Evolutionary conservation across 495 filamentous ascomycete species (phyloP).

Genomic region (Penicillium simplicissimum): DNA sequence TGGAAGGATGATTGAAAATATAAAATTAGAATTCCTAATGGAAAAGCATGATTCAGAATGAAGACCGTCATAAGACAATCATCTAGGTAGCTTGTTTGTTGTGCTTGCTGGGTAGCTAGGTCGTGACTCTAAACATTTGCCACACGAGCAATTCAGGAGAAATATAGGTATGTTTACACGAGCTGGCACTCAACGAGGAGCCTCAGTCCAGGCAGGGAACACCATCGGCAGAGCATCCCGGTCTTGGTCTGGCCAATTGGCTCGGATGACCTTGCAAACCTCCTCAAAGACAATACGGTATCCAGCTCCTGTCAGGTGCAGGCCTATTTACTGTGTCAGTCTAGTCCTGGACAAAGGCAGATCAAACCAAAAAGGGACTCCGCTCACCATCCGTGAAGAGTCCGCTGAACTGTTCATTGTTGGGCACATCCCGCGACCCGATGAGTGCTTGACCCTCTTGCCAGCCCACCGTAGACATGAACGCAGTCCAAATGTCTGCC

Average conservation of each 20-base stretch:
- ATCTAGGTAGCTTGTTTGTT: background rate
- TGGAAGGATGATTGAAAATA: too few species aligned
- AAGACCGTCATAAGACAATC: background rate
- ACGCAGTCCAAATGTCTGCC: conserved; percentile 71
- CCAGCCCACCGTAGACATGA: conserved; percentile 69
- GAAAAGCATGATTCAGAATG: too few species aligned
- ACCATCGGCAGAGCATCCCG: conserved; percentile 54
- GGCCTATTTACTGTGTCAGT: conserved; percentile 41
- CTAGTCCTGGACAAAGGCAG: background rate
- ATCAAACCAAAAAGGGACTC: too few species aligned
- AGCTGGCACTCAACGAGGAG: conserved; percentile 38
- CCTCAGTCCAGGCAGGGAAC: conserved; percentile 54
- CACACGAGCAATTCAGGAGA: background rate
- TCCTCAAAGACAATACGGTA: conserved; percentile 61
- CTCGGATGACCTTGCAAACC: conserved; percentile 52
- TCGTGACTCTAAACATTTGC: background rate
- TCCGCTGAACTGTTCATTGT: conserved; percentile 47
- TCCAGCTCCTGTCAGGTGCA: conserved; percentile 64
- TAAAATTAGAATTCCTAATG: too few species aligned
- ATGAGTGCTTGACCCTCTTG: conserved; percentile 53
- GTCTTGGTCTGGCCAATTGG: conserved; percentile 59
- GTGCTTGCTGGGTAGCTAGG: background rate
- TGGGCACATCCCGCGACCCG: conserved; percentile 53
- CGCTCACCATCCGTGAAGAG: conserved; percentile 61
- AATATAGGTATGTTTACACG: background rate